These are phyloP conservation scores for Hypoxylon sp. DNA, from an alignment of 2,329 filamentous ascomycete genomes.

Conservation along the genomic window DNA sequence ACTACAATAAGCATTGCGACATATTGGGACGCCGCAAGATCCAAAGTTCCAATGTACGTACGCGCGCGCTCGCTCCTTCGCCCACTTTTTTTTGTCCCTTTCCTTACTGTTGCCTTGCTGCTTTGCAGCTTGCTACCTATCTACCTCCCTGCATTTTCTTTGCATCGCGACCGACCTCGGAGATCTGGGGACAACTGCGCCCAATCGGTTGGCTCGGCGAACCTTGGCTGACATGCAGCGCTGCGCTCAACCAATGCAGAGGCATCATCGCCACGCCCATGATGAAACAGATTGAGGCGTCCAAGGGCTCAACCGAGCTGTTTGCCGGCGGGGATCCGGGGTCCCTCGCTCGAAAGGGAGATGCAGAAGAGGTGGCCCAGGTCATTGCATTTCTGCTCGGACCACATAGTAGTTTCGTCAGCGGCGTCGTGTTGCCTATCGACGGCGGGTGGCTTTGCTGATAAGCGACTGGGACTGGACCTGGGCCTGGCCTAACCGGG, in stretches of 20 bases:
- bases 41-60: background rate
- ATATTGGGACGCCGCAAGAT: background rate
- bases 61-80: background rate
- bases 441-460: slow-evolving; percentile 17
- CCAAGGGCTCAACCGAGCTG: slow-evolving; percentile 4
- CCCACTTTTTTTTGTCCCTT: background rate
- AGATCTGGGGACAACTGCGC: background rate
- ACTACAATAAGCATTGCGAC: background rate
- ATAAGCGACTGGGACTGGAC: background rate
- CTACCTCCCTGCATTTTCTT: too few species aligned
- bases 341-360: slow-evolving; percentile 21
- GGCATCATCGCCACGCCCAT: slow-evolving; percentile 3
- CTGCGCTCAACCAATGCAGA: background rate
- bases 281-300: slow-evolving; percentile 5
- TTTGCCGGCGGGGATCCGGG: slow-evolving; percentile 15
- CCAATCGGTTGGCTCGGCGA: slow-evolving; percentile 5
- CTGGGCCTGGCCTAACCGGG: too few species aligned
- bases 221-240: slow-evolving; percentile 6
- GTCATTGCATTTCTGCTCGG: slow-evolving; percentile 21
- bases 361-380: slow-evolving; percentile 25
- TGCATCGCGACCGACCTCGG: background rate
- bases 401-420: slow-evolving; percentile 24
- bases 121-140: too few species aligned
- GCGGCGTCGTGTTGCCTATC: slow-evolving; percentile 11
- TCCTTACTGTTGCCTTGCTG: background rate